Evolutionary conservation across 495 filamentous ascomycete genomes (phyloP).

Genomic region (Niebla homalea): DNA sequence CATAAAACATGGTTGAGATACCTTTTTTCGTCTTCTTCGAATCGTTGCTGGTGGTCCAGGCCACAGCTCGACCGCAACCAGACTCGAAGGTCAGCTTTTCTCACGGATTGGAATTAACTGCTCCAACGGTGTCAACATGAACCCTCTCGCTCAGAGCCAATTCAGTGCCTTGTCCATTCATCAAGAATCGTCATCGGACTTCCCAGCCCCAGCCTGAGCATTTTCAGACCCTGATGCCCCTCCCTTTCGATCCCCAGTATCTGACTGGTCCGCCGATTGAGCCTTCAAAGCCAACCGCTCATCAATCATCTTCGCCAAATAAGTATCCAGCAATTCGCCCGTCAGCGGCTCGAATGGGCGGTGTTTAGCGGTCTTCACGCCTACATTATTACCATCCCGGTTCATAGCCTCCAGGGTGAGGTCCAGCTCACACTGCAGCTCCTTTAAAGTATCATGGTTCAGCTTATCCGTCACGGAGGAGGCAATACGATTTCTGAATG

Average conservation of each 20-base stretch:
- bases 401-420: conserved; percentile 59
- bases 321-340: conserved; percentile 53
- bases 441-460: conserved; percentile 48
- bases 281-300: conserved; percentile 38
- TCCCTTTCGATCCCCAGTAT: neutral
- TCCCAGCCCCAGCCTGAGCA: neutral
- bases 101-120: too few species aligned
- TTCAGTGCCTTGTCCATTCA: too few species aligned
- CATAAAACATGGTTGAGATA: too few species aligned
- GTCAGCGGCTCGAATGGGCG: conserved; percentile 39
- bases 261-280: neutral
- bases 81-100: too few species aligned
- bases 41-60: too few species aligned
- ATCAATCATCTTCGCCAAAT: conserved; percentile 60
- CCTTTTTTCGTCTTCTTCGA: too few species aligned
- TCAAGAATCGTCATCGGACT: too few species aligned
- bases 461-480: conserved; percentile 44
- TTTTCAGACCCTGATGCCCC: neutral
- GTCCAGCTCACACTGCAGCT: conserved; percentile 68
- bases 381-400: conserved; percentile 20
- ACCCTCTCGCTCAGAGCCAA: too few species aligned
- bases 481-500: conserved; percentile 70
- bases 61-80: too few species aligned
- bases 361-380: too few species aligned
- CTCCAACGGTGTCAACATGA: too few species aligned